These are phyloP conservation scores for Russula foetens DNA, from an alignment of 768 basidiomycete species.

Conservation along the genomic window DNA sequence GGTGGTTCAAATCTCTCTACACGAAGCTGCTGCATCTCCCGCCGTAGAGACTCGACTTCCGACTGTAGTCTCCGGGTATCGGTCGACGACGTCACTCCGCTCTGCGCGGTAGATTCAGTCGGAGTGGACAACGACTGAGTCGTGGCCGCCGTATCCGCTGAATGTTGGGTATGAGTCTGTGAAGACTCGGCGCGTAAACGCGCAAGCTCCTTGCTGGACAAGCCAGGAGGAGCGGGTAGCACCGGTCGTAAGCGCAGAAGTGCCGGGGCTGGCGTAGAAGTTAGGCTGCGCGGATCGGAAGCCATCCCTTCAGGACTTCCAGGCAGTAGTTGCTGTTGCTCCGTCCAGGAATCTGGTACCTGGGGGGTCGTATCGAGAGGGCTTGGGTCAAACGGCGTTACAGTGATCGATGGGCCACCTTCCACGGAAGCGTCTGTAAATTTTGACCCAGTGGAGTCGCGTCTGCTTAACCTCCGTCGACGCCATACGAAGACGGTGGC, in stretches of 20 bases:
- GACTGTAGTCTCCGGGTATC: neutral
- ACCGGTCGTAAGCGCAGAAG: neutral
- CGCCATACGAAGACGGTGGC: neutral
- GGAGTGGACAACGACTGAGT: no score
- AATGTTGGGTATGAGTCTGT: neutral
- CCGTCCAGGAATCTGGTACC: neutral
- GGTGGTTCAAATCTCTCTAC: constrained; percentile 22
- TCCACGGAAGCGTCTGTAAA: neutral
- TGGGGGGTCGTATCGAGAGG: neutral
- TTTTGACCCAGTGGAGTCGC: neutral
- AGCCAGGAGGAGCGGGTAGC: neutral
- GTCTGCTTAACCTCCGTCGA: neutral
- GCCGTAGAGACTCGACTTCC: constrained; percentile 26
- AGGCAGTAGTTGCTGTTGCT: neutral
- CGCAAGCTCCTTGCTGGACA: constrained; percentile 11
- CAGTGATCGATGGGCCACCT: neutral
- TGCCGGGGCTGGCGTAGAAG: neutral
- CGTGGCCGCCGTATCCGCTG: neutral
- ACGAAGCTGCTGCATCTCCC: constrained; percentile 24
- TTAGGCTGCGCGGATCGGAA: neutral
- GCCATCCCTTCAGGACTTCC: neutral
- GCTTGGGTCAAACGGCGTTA: neutral
- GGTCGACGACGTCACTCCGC: neutral
- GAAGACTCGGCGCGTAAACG: neutral
- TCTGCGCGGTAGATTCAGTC: neutral